Evolutionary conservation across 176 grass and related monocot genomes (phyloP).

Genomic region (Pontederia paniculata): DNA sequence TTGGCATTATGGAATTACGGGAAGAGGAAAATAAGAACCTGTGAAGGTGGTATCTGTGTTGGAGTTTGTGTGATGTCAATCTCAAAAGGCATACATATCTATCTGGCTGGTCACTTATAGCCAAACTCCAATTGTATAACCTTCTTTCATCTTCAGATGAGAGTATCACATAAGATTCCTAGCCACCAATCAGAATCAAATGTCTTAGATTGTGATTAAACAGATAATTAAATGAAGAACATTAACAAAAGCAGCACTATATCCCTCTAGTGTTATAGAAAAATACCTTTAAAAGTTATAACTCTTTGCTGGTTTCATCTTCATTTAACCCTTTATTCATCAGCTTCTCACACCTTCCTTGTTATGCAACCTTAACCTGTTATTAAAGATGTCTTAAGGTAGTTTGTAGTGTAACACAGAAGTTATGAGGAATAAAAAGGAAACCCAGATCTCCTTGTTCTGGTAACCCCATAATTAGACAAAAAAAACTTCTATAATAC

Average conservation of each 20-base stretch:
- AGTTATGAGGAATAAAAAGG: no score
- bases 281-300: conserved; percentile 58
- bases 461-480: no score
- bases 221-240: no score
- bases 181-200: conserved; percentile 6
- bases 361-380: conserved; percentile 60
- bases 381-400: conserved; percentile 9
- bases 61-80: conserved; percentile 39
- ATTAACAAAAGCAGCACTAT: neutral
- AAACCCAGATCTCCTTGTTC: no score
- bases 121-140: conserved; percentile 92
- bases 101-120: conserved; percentile 63
- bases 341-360: conserved; percentile 55
- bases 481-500: no score
- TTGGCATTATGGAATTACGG: no score
- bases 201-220: conserved; percentile 3
- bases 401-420: neutral
- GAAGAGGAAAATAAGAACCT: conserved; percentile 31
- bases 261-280: neutral
- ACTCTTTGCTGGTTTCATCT: conserved; percentile 47
- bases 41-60: conserved; percentile 31
- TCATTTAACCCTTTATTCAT: conserved; percentile 66
- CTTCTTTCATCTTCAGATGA: conserved; percentile 76
- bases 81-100: conserved; percentile 85
- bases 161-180: conserved; percentile 82